These are phyloP conservation scores for Hemerocallis citrina DNA, from an alignment of 106 monocot genomes.

Conservation along the genomic window DNA sequence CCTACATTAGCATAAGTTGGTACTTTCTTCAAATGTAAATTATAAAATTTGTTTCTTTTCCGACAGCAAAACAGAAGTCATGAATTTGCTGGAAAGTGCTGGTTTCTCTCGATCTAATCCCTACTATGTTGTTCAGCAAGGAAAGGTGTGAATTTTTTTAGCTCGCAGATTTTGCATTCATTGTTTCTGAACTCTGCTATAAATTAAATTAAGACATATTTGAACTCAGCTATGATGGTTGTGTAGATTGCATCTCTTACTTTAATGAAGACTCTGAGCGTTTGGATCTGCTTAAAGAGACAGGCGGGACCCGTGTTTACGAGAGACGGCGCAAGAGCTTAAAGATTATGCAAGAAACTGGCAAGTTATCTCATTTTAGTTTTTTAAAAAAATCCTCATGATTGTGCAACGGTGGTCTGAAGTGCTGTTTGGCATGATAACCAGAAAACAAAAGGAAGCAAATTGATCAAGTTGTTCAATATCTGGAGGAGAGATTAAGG, in stretches of 20 bases:
- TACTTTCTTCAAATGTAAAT: neutral
- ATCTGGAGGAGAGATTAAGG: slow-evolving; percentile 81
- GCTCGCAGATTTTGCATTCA: neutral
- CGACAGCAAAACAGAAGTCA: slow-evolving; percentile 91
- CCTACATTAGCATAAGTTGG: neutral
- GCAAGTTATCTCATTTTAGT: slow-evolving; percentile 32
- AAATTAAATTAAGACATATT: neutral
- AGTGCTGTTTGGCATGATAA: neutral
- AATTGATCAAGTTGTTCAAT: slow-evolving; percentile 98
- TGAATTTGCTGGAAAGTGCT: slow-evolving; percentile 99
- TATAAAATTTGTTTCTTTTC: neutral
- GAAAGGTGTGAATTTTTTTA: slow-evolving; percentile 61
- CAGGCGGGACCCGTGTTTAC: slow-evolving; percentile 94
- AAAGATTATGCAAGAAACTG: slow-evolving; percentile 99
- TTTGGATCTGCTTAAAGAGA: slow-evolving; percentile 92
- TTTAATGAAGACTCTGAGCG: slow-evolving; percentile 95
- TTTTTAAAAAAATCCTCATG: slow-evolving; percentile 1
- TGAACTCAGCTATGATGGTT: slow-evolving; percentile 1
- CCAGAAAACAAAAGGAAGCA: slow-evolving; percentile 90
- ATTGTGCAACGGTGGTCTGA: neutral
- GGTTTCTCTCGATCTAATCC: slow-evolving; percentile 99
- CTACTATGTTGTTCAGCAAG: slow-evolving; percentile 99
- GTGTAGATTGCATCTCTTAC: slow-evolving; percentile 89
- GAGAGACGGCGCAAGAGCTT: slow-evolving; percentile 94
- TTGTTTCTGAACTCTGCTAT: neutral